Percentiles rank a stretch among this genome's conserved stretches.
These are phyloP conservation scores for bread wheat (Triticum aestivum) DNA, from an alignment of 176 grass and related monocot genomes.

Conservation along the genomic window IWGSC_CS_RefSeq_v2.1 NC_057807.1:179428240-179428739, in stretches of 20 bases:
- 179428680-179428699: not conserved
- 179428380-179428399: constrained; percentile 58
- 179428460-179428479: not conserved
- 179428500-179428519: constrained; percentile 32
- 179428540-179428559: constrained; percentile 66
- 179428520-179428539: constrained; percentile 60
- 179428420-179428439: constrained; percentile 39
- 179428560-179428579: constrained; percentile 60
- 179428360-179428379: constrained; percentile 44
- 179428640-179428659: constrained; percentile 58
- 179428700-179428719: not conserved
- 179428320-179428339: constrained; percentile 44
- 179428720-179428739: not conserved
- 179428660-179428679: not conserved
- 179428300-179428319: constrained; percentile 15
- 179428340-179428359: constrained; percentile 93
- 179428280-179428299: not conserved
- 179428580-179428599: constrained; percentile 56
- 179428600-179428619: constrained; percentile 61
- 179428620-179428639: constrained; percentile 55
- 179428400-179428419: constrained; percentile 55
- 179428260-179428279: not conserved
- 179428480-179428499: not conserved
- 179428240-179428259: not conserved
- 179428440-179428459: not conserved